Conservation (phyloP, 192 early-diverging fungal genomes). For the Backusella macrospora region DNA sequence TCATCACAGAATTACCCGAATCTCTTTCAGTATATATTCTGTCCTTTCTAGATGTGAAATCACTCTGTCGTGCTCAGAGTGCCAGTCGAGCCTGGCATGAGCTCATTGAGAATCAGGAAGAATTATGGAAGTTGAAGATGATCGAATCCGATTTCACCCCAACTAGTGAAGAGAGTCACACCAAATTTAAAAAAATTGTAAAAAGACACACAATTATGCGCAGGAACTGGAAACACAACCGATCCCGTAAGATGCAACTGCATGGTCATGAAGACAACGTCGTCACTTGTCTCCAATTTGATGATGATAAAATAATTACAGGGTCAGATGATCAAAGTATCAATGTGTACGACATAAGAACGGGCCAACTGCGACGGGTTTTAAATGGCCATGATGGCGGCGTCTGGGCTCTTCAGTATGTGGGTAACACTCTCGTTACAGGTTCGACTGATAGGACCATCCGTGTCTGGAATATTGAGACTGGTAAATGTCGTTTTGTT, state of each 20-base stretch:
- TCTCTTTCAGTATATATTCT: slow-evolving; percentile 76
- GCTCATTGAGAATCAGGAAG: slow-evolving; percentile 71
- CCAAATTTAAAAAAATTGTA: slow-evolving; percentile 76
- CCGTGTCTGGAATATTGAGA: slow-evolving; percentile 95
- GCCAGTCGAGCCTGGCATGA: slow-evolving; percentile 79
- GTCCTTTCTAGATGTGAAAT: slow-evolving; percentile 77
- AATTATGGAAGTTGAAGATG: slow-evolving; percentile 51
- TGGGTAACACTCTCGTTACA: slow-evolving; percentile 86
- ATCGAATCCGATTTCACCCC: slow-evolving; percentile 44
- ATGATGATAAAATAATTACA: slow-evolving; percentile 92
- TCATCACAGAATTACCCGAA: slow-evolving; percentile 72
- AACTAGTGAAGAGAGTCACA: slow-evolving; percentile 46
- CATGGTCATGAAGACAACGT: slow-evolving; percentile 68
- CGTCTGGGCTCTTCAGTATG: slow-evolving; percentile 96
- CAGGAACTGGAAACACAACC: slow-evolving; percentile 82
- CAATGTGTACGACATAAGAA: slow-evolving; percentile 88
- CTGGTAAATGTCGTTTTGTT: slow-evolving; percentile 86
- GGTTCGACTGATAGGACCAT: slow-evolving; percentile 98
- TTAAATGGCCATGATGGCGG: slow-evolving; percentile 92
- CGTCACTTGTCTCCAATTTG: slow-evolving; percentile 94
- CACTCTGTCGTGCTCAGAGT: slow-evolving; percentile 76
- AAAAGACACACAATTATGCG: slow-evolving; percentile 77
- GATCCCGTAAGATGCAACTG: slow-evolving; percentile 77
- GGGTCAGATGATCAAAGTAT: slow-evolving; percentile 94
- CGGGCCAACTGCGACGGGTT: slow-evolving; percentile 71